Base-by-base conservation (phyloP, 2,329 filamentous ascomycete species). In the Fusarium hainanense region DNA sequence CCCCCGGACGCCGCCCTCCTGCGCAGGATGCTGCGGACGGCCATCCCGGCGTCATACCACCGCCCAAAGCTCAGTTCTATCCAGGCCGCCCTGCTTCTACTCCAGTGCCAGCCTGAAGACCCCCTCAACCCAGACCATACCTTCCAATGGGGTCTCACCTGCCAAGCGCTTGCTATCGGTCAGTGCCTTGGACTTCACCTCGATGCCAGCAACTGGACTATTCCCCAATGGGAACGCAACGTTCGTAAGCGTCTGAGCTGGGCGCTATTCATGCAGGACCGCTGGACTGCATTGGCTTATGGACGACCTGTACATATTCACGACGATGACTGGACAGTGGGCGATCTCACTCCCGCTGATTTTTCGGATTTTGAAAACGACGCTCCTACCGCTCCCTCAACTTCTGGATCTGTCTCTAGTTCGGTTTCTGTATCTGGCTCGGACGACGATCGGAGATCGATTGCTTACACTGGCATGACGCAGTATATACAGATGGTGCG, bases 201-300 rank as follows among this genome's bases (percentile, higher is more conserved):
- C 0, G 87, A 89, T 69, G 85, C 85, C 47, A 83, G 83, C 3
- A 77, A 81, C 42, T 90, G 88, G 88, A 78, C 82, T 13, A 84
- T 90, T 43, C 87, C 87, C 2, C 76, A 78, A 14, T 88, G 86
- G 86, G 88, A 90, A 74, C 82, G 84, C 49, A 83, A 85, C 8
- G 75, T 89, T 21, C 81, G 88, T 27, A 87, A 85, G 73, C 80
- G 88, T 20, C 77, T 90, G 12, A 85, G 84, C 7, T 90, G 88
- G 88, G 87, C 84, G 12, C 76, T 89, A 2, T 90, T 82, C 70
- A 87, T 88, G 81, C 87, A 90, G 73, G 88, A 90, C 68, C 87
- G 85, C 70, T 89, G 85, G 87, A 77, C 75, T 18, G 75, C 75
- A 43, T 62, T 77, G 44, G 74, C 75, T 28, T 76, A 75, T 42